Evolutionary conservation across 1,284 basidiomycete genomes (phyloP).

Genomic region (Irpex sp.): DNA sequence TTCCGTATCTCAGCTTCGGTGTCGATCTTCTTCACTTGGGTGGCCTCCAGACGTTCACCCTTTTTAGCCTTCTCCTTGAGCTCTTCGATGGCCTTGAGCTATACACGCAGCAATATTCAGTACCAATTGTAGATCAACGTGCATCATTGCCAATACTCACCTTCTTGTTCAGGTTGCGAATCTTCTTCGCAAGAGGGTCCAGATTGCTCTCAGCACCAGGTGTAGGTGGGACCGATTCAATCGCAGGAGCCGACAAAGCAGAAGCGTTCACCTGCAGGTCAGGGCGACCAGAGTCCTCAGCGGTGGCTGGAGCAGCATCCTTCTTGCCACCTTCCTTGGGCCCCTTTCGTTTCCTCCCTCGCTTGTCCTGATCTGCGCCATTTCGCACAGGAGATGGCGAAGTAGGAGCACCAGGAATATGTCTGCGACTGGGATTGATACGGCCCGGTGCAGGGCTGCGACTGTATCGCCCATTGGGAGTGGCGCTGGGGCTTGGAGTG

Average conservation of each 20-base stretch:
- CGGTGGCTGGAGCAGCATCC: slow-evolving; percentile 28
- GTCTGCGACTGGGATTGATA: slow-evolving; percentile 36
- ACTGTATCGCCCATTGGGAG: slow-evolving; percentile 56
- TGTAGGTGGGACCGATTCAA: slow-evolving; percentile 48
- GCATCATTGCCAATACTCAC: slow-evolving; percentile 36
- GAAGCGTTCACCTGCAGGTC: slow-evolving; percentile 28
- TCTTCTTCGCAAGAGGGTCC: slow-evolving; percentile 86
- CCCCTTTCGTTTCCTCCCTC: slow-evolving; percentile 53
- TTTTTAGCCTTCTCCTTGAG: slow-evolving; percentile 86
- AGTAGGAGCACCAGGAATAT: slow-evolving; percentile 70
- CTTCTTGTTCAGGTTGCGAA: slow-evolving; percentile 93
- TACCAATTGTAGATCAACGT: neutral
- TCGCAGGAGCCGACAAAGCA: slow-evolving; percentile 20
- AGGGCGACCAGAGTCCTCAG: slow-evolving; percentile 26
- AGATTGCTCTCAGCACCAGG: slow-evolving; percentile 56
- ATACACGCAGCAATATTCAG: slow-evolving; percentile 13
- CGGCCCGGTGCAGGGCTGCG: slow-evolving; percentile 54
- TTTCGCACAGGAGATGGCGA: slow-evolving; percentile 45
- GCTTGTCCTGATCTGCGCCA: slow-evolving; percentile 35
- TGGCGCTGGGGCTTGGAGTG: slow-evolving; percentile 48
- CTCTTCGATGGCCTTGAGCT: slow-evolving; percentile 96
- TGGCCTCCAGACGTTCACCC: slow-evolving; percentile 89
- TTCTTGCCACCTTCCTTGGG: slow-evolving; percentile 47
- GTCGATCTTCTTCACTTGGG: slow-evolving; percentile 95
- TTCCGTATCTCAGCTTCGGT: slow-evolving; percentile 79